Evolutionary conservation across 2,329 filamentous ascomycete genomes (phyloP), one percentile per base, ranked within the genome.

Genomic region (Stylonectria norvegica): DNA sequence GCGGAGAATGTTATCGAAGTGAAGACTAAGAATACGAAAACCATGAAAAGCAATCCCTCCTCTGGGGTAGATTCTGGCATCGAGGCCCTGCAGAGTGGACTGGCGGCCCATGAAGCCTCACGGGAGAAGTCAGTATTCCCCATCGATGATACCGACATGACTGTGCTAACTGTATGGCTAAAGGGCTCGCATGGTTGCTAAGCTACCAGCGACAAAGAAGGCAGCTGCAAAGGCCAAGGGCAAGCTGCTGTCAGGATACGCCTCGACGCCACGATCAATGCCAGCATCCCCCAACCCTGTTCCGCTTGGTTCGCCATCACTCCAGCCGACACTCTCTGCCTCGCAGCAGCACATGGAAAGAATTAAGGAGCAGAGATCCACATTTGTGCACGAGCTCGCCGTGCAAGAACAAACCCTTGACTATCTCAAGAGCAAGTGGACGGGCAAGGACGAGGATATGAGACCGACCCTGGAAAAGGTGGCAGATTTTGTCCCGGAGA

Each of bases 351-450:
- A 71, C 20, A 56, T 73, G 23, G 73, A 78, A 52, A 68, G 72
- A 50, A 71, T 73, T 28, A 79, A 78, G 57, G 75, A 73, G 36
- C 70, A 71, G 45, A 68, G 72, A 53, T 67, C 61, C 40, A 66
- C 73, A 17, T 65, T 84, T 15, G 76, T 84, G 19, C 80, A 84
- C 57, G 75, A 81, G 49, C 63, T 84, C 15, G 79, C 80, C 20
- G 70, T 75, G 5, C 64, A 69, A 42, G 73, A 80, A 11, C 69
- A 71, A 48, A 60, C 71, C 1, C 71, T 71, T 15, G 67, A 73
- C 6, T 68, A 74, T 36, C 59, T 84, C 3, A 59, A 65, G 38
- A 61, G 63, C 33, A 73, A 72, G 36, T 80, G 75, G 69, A 60
- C 69, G 1, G 73, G 75, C 34, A 65, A 69, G 9, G 68, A 72